Evolutionary conservation across 2,329 filamentous ascomycete species (phyloP).

Genomic region (Oidium heveae): DNA sequence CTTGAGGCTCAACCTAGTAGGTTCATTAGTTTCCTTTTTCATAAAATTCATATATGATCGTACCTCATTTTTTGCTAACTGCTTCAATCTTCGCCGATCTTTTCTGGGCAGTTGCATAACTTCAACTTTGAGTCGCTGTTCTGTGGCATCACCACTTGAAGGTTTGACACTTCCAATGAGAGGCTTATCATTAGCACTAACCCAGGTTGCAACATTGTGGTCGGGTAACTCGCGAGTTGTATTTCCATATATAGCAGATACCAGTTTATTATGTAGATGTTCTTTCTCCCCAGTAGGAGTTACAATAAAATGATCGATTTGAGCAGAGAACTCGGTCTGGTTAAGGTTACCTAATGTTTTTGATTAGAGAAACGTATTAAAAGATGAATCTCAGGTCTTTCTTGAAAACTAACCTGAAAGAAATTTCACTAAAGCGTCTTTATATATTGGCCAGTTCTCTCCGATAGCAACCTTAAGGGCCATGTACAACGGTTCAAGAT

Average conservation of each 20-base stretch:
- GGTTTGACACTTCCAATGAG: conserved; percentile 31
- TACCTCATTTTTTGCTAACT: conserved; percentile 18
- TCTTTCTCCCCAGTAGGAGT: conserved; percentile 27
- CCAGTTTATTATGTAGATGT: conserved; percentile 42
- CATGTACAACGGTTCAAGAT: conserved; percentile 38
- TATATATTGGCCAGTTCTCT: conserved; percentile 39
- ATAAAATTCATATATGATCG: neutral
- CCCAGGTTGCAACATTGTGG: conserved; percentile 41
- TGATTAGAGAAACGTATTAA: neutral
- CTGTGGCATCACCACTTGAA: conserved; percentile 36
- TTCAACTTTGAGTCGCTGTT: conserved; percentile 39
- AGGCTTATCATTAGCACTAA: conserved; percentile 46
- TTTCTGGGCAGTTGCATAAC: conserved; percentile 45
- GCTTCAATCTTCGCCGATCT: conserved; percentile 41
- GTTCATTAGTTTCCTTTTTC: neutral
- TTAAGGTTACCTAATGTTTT: conserved; percentile 29
- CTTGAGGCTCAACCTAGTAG: conserved; percentile 12
- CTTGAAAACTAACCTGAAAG: conserved; percentile 25
- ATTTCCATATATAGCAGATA: conserved; percentile 42
- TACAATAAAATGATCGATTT: conserved; percentile 32
- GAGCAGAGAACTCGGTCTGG: conserved; percentile 31
- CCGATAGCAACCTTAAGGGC: conserved; percentile 33
- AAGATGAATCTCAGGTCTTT: neutral
- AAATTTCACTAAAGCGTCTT: conserved; percentile 36
- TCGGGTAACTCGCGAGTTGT: conserved; percentile 44